Base-by-base conservation (phyloP, 805 yeast genomes). In the Gaillardinia entomophila region DNA sequence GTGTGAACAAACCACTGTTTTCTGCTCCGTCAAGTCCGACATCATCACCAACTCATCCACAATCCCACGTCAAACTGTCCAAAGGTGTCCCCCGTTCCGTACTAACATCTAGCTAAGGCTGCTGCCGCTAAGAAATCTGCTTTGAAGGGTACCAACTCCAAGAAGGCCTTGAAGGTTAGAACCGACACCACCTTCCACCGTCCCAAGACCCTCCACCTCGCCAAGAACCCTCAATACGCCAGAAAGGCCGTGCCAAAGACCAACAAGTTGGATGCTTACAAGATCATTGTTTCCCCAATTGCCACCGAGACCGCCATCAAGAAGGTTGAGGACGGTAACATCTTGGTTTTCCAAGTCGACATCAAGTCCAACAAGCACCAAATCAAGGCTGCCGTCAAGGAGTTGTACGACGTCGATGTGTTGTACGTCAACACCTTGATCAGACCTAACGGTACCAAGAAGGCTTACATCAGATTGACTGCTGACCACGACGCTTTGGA, bases 391-490 rank as follows among this genome's bases (percentile, higher is more conserved):
- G 98, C 98, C 53, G 95, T 92, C 62, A 90, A 92, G 82, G 95
- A 88, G 75, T 80, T 92, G 66, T 92, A 90, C 81, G 89, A 85
- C 65, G 97, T 90, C 62, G 97, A 92, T 53, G 92, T 84, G 55
- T 75, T 71, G 61, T 77, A 85, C 73, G 88, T 92, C 66, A 89
- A 92, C 90, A 92, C 98, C 57, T 79, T 92, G 70, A 75, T 92
- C 64, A 87, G 95, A 77, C 97, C 98, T 69, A 89, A 92, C 73
- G 98, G 98, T 73, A 84, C 97, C 77, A 92, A 92, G 87, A 92
- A 92, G 82, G 98, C 98, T 67, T 92, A 83, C 81, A 90, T 92
- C 68, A 87, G 95, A 79, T 84, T 92, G 70, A 87, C 97, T 65
- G 90, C 96, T 68, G 98, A 92, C 74, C 84, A 81, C 79, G 98